A percentile compares a stretch with the other conserved stretches of the same genome.
Evolutionary conservation across 441 rosid genomes (phyloP).

Genomic region (Erodium moschatum): DNA sequence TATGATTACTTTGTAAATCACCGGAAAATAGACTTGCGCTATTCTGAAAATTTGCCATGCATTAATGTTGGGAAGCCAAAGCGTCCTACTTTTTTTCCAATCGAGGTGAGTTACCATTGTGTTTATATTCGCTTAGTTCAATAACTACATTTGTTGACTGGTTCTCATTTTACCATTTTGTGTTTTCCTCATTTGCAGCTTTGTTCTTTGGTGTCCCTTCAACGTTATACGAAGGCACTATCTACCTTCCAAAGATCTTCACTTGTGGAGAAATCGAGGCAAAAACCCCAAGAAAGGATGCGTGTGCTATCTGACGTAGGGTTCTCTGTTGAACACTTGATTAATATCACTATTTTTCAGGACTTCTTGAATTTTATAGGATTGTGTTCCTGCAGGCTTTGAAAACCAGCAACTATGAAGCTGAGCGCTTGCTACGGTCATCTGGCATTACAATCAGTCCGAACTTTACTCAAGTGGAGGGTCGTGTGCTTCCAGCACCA

Average conservation of each 20-base stretch:
- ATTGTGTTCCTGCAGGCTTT: constrained; percentile 36
- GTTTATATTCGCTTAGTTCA: neutral
- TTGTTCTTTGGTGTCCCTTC: constrained; percentile 57
- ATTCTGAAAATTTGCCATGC: constrained; percentile 64
- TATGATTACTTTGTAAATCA: neutral
- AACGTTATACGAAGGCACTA: constrained; percentile 69
- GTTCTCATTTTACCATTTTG: neutral
- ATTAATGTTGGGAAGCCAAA: constrained; percentile 79
- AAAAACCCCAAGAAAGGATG: constrained; percentile 85
- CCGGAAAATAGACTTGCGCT: constrained; percentile 33
- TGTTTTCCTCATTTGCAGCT: constrained; percentile 32
- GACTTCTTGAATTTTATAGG: neutral
- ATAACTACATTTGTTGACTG: neutral
- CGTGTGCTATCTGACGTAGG: constrained; percentile 43
- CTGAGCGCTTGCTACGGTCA: constrained; percentile 55
- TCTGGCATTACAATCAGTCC: constrained; percentile 57
- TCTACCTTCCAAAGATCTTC: constrained; percentile 57
- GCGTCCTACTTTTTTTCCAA: constrained; percentile 64
- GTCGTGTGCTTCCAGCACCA: constrained; percentile 64
- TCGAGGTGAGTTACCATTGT: constrained; percentile 37
- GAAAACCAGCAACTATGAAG: constrained; percentile 43
- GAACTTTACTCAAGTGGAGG: constrained; percentile 59
- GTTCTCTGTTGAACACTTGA: neutral
- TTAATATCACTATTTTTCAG: neutral
- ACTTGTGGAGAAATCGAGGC: constrained; percentile 76